Evolutionary conservation across 1,284 basidiomycete genomes (phyloP).

Genomic region (Malassezia yamatoensis): DNA sequence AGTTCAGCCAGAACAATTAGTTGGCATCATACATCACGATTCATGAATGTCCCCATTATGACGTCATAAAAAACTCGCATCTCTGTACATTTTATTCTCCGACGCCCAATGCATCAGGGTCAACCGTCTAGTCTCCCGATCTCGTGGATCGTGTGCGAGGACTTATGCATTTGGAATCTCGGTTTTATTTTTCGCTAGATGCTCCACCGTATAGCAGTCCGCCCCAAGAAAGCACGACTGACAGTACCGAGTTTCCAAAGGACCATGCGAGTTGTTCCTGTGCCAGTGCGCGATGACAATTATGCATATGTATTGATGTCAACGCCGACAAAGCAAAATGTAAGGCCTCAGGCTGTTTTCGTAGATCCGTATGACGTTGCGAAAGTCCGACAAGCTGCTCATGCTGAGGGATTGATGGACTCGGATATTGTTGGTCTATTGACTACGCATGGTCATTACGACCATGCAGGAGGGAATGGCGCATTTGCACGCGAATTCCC

Average conservation of each 20-base stretch:
- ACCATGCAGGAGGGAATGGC: conserved; percentile 78
- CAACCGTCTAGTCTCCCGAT: background rate
- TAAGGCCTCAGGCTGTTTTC: conserved; percentile 29
- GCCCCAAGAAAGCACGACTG: background rate
- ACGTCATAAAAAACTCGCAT: too few species aligned
- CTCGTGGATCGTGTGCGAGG: background rate
- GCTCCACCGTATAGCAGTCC: background rate
- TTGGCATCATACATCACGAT: background rate
- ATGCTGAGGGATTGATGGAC: conserved; percentile 50
- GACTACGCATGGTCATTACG: conserved; percentile 50
- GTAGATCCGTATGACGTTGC: conserved; percentile 69
- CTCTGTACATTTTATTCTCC: background rate
- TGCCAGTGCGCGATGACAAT: conserved; percentile 47
- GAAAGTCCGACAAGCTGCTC: conserved; percentile 62
- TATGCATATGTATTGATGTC: conserved; percentile 44
- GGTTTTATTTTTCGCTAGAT: background rate
- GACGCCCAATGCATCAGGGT: background rate
- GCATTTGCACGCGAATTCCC: conserved; percentile 56
- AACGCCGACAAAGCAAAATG: conserved; percentile 12
- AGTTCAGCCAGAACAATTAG: conserved; percentile 41
- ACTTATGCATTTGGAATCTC: background rate
- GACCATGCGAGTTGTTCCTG: conserved; percentile 44
- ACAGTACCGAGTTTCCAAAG: background rate
- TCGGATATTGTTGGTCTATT: conserved; percentile 49
- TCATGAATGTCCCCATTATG: too few species aligned